These are phyloP conservation scores for Nemania sp. DNA, from an alignment of 2,329 filamentous ascomycete genomes.

Conservation along the genomic window DNA sequence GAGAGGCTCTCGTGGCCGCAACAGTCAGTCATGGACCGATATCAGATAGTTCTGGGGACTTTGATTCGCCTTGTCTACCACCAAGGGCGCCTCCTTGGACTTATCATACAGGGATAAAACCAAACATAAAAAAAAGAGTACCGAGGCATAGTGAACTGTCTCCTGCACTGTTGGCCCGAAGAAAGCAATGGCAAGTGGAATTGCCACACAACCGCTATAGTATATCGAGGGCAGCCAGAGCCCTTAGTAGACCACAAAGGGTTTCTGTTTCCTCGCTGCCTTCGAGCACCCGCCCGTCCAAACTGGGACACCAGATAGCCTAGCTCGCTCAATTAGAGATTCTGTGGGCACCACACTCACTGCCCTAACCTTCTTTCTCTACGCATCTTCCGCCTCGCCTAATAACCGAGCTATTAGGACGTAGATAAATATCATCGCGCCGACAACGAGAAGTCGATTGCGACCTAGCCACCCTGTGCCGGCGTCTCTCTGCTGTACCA, in stretches of 20 bases:
- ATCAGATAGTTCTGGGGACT: neutral
- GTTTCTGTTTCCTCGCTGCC: too few relatives aligned
- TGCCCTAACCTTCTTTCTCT: neutral
- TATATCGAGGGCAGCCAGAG: neutral
- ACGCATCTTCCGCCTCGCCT: conserved; percentile 48
- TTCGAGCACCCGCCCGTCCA: neutral
- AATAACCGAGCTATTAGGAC: conserved; percentile 79
- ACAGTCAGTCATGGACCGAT: too few relatives aligned
- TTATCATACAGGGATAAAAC: conserved; percentile 18
- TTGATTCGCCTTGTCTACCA: conserved; percentile 16
- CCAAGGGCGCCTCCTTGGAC: conserved; percentile 1
- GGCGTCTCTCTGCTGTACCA: conserved; percentile 74
- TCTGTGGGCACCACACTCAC: neutral
- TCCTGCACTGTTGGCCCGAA: neutral
- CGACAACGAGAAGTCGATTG: conserved; percentile 76
- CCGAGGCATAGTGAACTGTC: conserved; percentile 2
- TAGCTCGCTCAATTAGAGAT: neutral
- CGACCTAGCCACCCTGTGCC: conserved; percentile 80
- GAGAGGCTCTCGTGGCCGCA: too few relatives aligned
- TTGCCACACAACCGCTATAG: neutral
- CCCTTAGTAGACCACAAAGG: neutral
- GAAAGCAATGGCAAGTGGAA: neutral
- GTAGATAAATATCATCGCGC: conserved; percentile 76
- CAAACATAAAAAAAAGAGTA: neutral
- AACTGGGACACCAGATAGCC: neutral